A percentile compares a stretch with the other conserved stretches of the same genome.
These are phyloP conservation scores for Penicillium cataractarum DNA, from an alignment of 495 filamentous ascomycete genomes.

Conservation along the genomic window DNA sequence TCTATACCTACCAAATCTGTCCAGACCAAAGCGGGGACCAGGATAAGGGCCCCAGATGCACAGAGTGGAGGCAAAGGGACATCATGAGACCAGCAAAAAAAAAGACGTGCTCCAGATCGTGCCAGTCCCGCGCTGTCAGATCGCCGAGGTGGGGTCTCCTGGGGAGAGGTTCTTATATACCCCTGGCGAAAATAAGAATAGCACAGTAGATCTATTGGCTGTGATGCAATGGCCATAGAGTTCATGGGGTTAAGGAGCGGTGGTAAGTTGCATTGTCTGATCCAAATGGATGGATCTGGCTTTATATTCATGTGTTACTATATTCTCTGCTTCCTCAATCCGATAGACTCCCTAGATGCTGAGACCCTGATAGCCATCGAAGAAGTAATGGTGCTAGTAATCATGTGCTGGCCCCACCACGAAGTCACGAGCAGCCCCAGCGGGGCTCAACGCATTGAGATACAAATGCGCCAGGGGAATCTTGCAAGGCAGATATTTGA, in stretches of 20 bases:
- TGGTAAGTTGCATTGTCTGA: too few species aligned
- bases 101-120: conserved; percentile 19
- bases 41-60: conserved; percentile 3
- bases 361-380: background rate
- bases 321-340: background rate
- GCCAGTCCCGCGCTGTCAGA: conserved; percentile 27
- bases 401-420: background rate
- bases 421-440: conserved; percentile 1
- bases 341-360: too few species aligned
- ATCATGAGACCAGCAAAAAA: conserved; percentile 33
- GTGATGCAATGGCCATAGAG: background rate
- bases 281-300: too few species aligned
- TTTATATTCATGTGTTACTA: background rate
- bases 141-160: conserved; percentile 14
- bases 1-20: background rate
- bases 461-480: background rate
- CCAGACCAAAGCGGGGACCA: conserved; percentile 8
- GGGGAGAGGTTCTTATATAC: background rate
- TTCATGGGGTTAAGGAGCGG: too few species aligned
- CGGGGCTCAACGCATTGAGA: background rate
- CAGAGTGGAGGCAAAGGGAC: conserved; percentile 19
- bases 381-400: background rate
- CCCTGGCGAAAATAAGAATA: background rate
- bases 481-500: background rate
- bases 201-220: background rate